phyloP scores from a whole-genome alignment of 176 grass and related monocot species.

The Eragrostis nindensis region DNA sequence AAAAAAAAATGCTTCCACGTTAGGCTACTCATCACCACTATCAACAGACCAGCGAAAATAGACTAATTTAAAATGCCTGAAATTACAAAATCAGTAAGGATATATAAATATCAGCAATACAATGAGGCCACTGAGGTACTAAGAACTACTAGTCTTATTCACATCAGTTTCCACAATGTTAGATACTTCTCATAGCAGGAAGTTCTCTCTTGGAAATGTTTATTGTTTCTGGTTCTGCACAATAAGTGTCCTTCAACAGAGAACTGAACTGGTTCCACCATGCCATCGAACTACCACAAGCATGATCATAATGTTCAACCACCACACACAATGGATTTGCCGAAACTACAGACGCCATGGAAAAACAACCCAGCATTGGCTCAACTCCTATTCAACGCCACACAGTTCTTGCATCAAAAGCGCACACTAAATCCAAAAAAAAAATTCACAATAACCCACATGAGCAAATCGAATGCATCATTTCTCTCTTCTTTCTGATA shows the following conservation, averaged over 20 bases:
- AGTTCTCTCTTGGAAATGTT: background rate
- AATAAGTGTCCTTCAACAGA: background rate
- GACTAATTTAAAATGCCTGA: background rate
- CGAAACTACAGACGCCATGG: too few relatives aligned
- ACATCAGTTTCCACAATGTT: background rate
- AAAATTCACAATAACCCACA: background rate
- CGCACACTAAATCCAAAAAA: background rate
- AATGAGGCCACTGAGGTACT: background rate
- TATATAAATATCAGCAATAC: background rate
- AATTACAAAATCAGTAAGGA: slow-evolving; percentile 6
- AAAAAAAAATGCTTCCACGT: slow-evolving; percentile 8
- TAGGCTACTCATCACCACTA: slow-evolving; percentile 1
- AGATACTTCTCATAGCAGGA: background rate
- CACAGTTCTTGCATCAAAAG: too few relatives aligned
- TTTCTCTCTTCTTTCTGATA: background rate
- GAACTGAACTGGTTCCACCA: background rate
- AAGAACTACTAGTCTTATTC: background rate
- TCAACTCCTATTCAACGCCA: too few relatives aligned
- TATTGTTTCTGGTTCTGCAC: background rate
- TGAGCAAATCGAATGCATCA: background rate
- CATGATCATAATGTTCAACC: too few relatives aligned
- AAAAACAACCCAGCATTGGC: too few relatives aligned
- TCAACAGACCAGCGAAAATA: background rate
- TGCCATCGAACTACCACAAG: background rate
- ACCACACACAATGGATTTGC: too few relatives aligned